phyloP scores from a whole-genome alignment of 768 basidiomycete genomes.

The Panus rudis region DNA sequence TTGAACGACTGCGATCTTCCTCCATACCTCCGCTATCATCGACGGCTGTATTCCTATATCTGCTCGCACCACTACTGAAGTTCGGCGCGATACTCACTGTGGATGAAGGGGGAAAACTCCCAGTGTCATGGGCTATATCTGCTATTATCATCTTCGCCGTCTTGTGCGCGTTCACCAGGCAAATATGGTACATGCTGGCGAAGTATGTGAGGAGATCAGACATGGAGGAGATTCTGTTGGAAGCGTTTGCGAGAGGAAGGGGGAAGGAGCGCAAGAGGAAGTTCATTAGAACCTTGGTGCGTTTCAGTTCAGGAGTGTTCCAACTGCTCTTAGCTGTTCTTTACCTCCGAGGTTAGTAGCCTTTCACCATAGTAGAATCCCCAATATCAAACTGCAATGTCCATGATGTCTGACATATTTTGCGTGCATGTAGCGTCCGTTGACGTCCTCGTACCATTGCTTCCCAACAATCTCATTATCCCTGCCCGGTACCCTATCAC shows the following conservation, averaged over 20 bases:
- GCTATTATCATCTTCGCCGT: slow-evolving; percentile 46
- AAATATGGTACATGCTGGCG: slow-evolving; percentile 74
- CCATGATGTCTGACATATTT: neutral
- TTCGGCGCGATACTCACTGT: slow-evolving; percentile 61
- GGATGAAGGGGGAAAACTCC: slow-evolving; percentile 33
- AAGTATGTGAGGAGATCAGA: slow-evolving; percentile 61
- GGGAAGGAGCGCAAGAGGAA: slow-evolving; percentile 42
- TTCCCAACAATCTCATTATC: slow-evolving; percentile 30
- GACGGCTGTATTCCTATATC: slow-evolving; percentile 57
- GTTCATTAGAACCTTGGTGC: slow-evolving; percentile 38
- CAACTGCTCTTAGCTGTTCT: slow-evolving; percentile 48
- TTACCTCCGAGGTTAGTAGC: slow-evolving; percentile 62
- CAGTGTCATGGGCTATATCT: slow-evolving; percentile 44
- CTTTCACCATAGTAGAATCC: too few species aligned
- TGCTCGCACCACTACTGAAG: slow-evolving; percentile 61
- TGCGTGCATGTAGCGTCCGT: slow-evolving; percentile 39
- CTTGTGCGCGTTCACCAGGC: slow-evolving; percentile 53
- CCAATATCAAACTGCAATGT: neutral
- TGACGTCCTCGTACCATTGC: slow-evolving; percentile 41
- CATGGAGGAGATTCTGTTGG: slow-evolving; percentile 57
- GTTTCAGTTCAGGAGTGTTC: slow-evolving; percentile 36
- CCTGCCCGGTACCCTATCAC: slow-evolving; percentile 36
- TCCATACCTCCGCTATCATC: slow-evolving; percentile 50
- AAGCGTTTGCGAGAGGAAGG: slow-evolving; percentile 49
- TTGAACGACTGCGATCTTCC: slow-evolving; percentile 25